Evolutionary conservation across 495 filamentous ascomycete genomes (phyloP).

Genomic region (Tuber aestivum): DNA sequence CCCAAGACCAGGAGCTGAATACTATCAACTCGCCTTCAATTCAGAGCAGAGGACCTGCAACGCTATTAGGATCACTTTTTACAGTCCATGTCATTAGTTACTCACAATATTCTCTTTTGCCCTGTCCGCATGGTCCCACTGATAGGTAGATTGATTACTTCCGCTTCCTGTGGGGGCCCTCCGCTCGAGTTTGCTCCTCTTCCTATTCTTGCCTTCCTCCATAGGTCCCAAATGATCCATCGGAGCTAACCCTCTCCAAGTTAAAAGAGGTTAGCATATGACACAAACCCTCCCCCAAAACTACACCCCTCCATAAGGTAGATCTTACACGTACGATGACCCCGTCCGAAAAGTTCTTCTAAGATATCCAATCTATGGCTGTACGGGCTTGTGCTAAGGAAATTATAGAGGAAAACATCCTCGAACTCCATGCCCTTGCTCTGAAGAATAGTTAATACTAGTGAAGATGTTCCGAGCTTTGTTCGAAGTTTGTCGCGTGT

Average conservation of each 20-base stretch:
- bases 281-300: background rate
- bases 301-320: background rate
- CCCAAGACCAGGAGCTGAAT: background rate
- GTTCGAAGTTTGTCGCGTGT: background rate
- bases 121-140: background rate
- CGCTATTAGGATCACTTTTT: background rate
- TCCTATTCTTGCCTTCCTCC: too few relatives aligned
- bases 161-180: too few relatives aligned
- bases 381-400: too few relatives aligned
- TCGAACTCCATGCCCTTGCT: too few relatives aligned
- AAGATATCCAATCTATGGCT: too few relatives aligned
- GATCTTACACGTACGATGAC: background rate
- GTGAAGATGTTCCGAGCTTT: slow-evolving; percentile 37
- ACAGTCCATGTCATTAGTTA: background rate
- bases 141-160: background rate
- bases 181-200: too few relatives aligned
- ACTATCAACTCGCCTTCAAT: slow-evolving; percentile 10
- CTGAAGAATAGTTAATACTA: slow-evolving; percentile 45
- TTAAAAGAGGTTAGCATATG: slow-evolving; percentile 6
- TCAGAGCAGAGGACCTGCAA: slow-evolving; percentile 22
- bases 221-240: too few relatives aligned
- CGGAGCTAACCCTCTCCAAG: too few relatives aligned
- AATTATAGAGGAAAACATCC: too few relatives aligned
- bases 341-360: background rate
- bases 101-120: slow-evolving; percentile 14